Evolutionary conservation across 768 basidiomycete species (phyloP).

Genomic region (Leccinum rimulosum): DNA sequence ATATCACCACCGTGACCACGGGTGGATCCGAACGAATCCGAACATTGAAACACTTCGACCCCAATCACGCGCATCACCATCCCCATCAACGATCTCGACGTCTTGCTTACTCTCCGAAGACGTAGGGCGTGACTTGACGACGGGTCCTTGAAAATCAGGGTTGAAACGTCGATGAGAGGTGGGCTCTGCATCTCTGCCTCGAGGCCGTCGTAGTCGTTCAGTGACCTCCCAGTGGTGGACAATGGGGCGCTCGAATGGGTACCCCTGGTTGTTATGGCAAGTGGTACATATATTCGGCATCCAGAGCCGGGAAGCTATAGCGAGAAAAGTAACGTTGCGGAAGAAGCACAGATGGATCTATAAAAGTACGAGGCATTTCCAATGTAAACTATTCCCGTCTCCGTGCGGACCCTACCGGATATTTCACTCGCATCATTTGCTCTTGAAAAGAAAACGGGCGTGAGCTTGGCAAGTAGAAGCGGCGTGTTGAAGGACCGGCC

Average conservation of each 20-base stretch:
- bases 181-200: not conserved
- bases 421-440: not conserved
- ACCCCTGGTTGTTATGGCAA: constrained; percentile 18
- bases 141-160: not conserved
- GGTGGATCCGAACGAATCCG: not conserved
- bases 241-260: constrained; percentile 2
- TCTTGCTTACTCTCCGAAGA: constrained; percentile 4
- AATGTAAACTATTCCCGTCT: not conserved
- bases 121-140: not conserved
- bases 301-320: not conserved
- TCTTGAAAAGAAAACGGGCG: not conserved
- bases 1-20: not conserved
- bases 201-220: not conserved
- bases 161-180: not conserved
- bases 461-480: not conserved
- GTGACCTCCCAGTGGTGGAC: not conserved
- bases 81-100: not conserved
- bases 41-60: constrained; percentile 18
- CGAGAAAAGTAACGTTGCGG: constrained; percentile 4
- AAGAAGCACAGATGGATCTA: not conserved
- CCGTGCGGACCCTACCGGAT: not conserved
- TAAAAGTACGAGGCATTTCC: not conserved
- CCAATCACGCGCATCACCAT: not conserved
- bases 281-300: not conserved
- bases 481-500: not conserved